Base-by-base conservation (phyloP, 106 monocot genomes). In the Dactylorhiza incarnata region DNA sequence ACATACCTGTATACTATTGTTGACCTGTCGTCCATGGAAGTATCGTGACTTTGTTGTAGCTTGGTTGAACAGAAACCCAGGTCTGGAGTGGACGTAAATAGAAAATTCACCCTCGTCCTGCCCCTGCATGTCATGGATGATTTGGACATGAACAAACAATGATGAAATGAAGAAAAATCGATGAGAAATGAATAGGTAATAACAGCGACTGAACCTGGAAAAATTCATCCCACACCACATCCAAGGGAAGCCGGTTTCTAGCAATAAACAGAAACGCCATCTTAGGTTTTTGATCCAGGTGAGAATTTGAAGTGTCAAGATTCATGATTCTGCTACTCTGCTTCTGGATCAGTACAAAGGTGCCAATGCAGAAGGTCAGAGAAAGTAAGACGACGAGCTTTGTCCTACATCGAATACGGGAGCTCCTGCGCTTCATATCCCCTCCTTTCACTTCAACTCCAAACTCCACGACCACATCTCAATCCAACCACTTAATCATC, bases 221-320 rank as follows among this genome's bases (percentile, higher is more conserved):
- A 79, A 99, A 99, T 44, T 79, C 83, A 77, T 94, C 89, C 97
- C 97, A 99, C 62, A 92, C 78, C 50, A 88, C 43, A 17, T 99
- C 97, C 53, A 99, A 69, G 1, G 94, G 91, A 76, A 99, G 84
- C 61, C 94, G 82, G 22, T 99, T 99, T 50, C 97, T 77, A 5
- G 97, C 89, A 20, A 99, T 92, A 47, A 99, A 99, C 0, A 99
- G 86, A 75, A 99, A 99, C 5, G 97, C 97, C 43, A 99, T 86
- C 86, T 91, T 88, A 20, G 81, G 76, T 45, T 79, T 81, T 45
- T 71, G 82, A 73, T 20, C 12, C 9, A 49, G 10, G 5, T 58
- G 74, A 13, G 82, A 80, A 51, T 9, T 12, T 3, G 54, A 68
- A n/a, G 70, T 9, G 22, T 14, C 24, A n/a, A 67, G 19, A 7